phyloP scores from a whole-genome alignment of 1,284 basidiomycete genomes.

The Ceratobasidium sp. region DNA sequence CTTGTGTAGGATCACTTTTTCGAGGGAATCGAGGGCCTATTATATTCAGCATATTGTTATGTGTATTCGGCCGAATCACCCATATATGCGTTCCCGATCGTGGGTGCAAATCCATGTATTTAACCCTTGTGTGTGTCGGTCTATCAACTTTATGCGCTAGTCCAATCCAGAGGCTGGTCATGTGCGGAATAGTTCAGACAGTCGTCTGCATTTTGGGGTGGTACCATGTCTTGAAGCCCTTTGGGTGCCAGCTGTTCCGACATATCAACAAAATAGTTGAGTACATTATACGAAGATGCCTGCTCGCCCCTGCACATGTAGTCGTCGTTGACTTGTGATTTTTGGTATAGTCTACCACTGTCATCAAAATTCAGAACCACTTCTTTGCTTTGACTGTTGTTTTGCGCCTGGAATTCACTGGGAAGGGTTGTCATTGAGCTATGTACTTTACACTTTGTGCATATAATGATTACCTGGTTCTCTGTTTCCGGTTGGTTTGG shows the following conservation, averaged over 20 bases:
- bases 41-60: no score
- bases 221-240: no score
- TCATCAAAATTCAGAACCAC: not conserved
- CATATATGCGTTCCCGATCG: not conserved
- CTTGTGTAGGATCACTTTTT: conserved; percentile 15
- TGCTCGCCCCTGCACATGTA: not conserved
- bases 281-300: not conserved
- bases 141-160: not conserved
- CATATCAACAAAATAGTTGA: not conserved
- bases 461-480: no score
- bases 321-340: not conserved
- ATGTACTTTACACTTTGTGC: no score
- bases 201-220: no score
- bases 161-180: not conserved
- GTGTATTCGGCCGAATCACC: not conserved
- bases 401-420: no score
- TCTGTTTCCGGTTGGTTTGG: no score
- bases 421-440: no score
- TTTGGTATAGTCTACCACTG: not conserved
- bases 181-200: not conserved
- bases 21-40: conserved; percentile 28
- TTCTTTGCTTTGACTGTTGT: no score
- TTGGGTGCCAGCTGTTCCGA: not conserved
- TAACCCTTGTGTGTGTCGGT: not conserved
- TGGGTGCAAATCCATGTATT: conserved; percentile 13